Base-by-base conservation (phyloP, 352 stramenopile species). In the Globisporangium echinulatum region DNA sequence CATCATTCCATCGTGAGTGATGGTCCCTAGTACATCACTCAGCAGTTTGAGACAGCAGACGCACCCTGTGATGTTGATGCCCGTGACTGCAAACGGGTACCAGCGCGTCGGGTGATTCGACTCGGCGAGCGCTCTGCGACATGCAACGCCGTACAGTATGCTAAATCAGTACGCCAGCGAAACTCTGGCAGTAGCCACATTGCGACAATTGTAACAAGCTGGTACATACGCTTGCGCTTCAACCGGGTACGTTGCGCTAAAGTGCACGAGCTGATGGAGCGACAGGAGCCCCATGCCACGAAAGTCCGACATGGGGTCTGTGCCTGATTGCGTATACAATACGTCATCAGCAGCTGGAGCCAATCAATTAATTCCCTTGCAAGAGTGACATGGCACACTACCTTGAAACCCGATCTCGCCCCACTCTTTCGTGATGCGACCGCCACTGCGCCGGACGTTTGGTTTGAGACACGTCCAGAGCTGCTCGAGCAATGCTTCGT, bases 321-420 rank as follows among this genome's bases (percentile, higher is more conserved):
- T 87, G 56, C 83, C 82, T 91, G 11, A 33, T 33, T 33, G 25
- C 25, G 25, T 33, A 3, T 37, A 33, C 19, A 9, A 52, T 14
- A 5, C 7, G 38, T 19, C 7, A 51, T 37, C 25, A 37, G 8
- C 38, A 19, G 39, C 15, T 33, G 25, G 25, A 1, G 25, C 25
- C 25, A 33, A 33, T 3, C 25, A 33, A 33, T 33, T 33, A 1
- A 3, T 33, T 2, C 25, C 25, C 2, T 33, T 33, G 25, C 25
- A 33, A 33, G 25, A 33, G 25, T 33, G 25, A 33, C 2, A 33
- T 33, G 1, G 25, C 25, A 33, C 25, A 3, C 25, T 33, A 90
- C 84, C 85, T 84, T 94, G 83, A 51, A 94, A 94, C 36, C 85
- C 85, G 52, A 94, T 93, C 47, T 94, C 85, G 38, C 79, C 81